These are phyloP conservation scores for Apiospora saccharicola DNA, from an alignment of 2,329 filamentous ascomycete genomes.

Conservation along the genomic window DNA sequence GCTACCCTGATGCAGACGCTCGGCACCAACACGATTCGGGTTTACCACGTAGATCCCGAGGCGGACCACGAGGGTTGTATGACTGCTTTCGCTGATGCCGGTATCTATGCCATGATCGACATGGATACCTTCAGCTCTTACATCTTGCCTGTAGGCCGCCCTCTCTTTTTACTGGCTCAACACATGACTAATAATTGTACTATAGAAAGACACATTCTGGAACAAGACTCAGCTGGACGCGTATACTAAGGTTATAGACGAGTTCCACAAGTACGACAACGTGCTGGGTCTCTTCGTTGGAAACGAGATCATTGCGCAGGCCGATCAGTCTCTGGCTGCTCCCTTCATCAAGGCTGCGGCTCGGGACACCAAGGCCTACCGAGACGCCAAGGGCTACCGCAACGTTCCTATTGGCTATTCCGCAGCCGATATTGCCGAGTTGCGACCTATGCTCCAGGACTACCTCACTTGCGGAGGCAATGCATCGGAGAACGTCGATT, in stretches of 20 bases:
- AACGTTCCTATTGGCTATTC: constrained; percentile 78
- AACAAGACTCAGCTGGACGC: constrained; percentile 71
- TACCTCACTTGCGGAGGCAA: constrained; percentile 71
- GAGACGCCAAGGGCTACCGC: constrained; percentile 76
- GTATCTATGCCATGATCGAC: constrained; percentile 70
- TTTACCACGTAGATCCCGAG: constrained; percentile 69
- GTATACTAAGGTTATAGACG: constrained; percentile 69
- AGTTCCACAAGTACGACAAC: constrained; percentile 69
- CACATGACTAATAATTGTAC: constrained; percentile 13
- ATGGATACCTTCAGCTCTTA: constrained; percentile 69
- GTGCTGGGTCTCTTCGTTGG: constrained; percentile 74
- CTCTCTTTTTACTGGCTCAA: background rate
- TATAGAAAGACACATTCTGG: constrained; percentile 70
- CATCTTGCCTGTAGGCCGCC: constrained; percentile 63
- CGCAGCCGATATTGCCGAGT: constrained; percentile 77
- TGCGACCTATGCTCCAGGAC: constrained; percentile 55
- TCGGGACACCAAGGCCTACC: constrained; percentile 78
- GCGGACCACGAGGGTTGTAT: constrained; percentile 69
- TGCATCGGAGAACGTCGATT: constrained; percentile 61
- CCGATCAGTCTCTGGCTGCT: constrained; percentile 64
- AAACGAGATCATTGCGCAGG: constrained; percentile 76
- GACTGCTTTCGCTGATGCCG: constrained; percentile 69
- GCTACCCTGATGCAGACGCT: constrained; percentile 68
- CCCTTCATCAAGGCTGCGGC: constrained; percentile 75
- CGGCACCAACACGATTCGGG: constrained; percentile 69